Evolutionary conservation across 192 early-diverging fungal species (phyloP).

Genomic region (Gamsiella multidivaricata): DNA sequence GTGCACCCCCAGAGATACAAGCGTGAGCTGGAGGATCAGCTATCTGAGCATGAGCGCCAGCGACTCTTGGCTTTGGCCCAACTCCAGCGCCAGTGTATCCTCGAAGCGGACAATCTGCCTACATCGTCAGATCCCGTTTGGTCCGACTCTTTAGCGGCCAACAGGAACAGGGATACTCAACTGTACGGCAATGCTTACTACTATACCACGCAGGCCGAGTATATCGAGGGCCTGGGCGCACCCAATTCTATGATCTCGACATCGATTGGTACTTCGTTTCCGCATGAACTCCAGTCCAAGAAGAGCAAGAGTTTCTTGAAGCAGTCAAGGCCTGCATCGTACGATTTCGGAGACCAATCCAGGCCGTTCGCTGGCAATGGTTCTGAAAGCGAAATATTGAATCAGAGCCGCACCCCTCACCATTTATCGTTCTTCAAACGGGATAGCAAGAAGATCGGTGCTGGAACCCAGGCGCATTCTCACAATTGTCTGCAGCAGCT

Average conservation of each 20-base stretch:
- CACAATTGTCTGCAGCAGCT: conserved; percentile 20
- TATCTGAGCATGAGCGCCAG: conserved; percentile 21
- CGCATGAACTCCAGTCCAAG: conserved; percentile 23
- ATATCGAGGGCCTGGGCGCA: conserved; percentile 40
- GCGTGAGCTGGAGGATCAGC: conserved; percentile 40
- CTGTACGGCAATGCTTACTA: conserved; percentile 31
- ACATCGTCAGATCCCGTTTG: background rate
- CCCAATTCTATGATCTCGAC: conserved; percentile 44
- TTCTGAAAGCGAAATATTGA: conserved; percentile 10
- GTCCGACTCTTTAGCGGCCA: too few relatives aligned
- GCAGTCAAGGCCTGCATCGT: conserved; percentile 1
- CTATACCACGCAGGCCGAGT: conserved; percentile 47
- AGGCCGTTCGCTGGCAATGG: conserved; percentile 3
- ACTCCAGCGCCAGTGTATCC: conserved; percentile 22
- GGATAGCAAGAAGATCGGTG: conserved; percentile 12
- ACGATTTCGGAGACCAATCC: background rate
- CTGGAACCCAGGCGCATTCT: background rate
- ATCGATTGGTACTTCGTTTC: conserved; percentile 36
- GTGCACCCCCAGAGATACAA: conserved; percentile 52
- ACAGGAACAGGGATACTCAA: background rate
- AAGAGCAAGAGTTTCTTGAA: conserved; percentile 5
- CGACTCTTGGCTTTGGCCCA: conserved; percentile 27
- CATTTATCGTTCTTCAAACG: conserved; percentile 22
- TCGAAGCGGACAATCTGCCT: background rate
- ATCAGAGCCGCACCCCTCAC: background rate